Conservation (phyloP, 2,329 filamentous ascomycete genomes). For the Microascus cirrosus region DNA sequence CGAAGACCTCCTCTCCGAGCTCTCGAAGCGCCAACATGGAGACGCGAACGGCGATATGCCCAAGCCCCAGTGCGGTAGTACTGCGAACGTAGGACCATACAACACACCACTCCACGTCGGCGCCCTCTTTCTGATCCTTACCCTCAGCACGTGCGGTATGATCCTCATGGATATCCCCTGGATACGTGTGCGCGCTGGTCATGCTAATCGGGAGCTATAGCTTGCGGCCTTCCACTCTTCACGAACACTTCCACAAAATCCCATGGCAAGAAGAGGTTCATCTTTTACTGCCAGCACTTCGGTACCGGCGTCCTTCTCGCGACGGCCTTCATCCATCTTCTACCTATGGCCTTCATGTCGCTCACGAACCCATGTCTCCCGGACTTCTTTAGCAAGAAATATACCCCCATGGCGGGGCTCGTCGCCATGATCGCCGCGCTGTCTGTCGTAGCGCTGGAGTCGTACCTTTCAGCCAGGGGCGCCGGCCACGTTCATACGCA, state of each 20-base stretch:
- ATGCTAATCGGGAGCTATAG: constrained; percentile 18
- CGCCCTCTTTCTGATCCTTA: constrained; percentile 55
- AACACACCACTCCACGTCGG: constrained; percentile 57
- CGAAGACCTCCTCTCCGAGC: constrained; percentile 38
- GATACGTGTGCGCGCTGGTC: background rate
- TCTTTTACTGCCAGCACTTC: constrained; percentile 62
- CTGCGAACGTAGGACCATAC: constrained; percentile 40
- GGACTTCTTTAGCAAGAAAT: constrained; percentile 67
- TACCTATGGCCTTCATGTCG: constrained; percentile 56
- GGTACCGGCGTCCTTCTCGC: constrained; percentile 79
- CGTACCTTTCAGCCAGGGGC: constrained; percentile 68
- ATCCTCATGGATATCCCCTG: background rate
- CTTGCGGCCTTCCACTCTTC: constrained; percentile 56
- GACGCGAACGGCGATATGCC: constrained; percentile 19
- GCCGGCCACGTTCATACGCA: constrained; percentile 52
- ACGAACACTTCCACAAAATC: constrained; percentile 47
- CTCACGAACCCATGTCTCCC: constrained; percentile 64
- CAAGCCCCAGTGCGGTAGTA: constrained; percentile 39
- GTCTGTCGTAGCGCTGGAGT: constrained; percentile 75
- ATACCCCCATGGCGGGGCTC: constrained; percentile 68
- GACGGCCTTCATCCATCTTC: constrained; percentile 71
- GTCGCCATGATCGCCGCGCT: constrained; percentile 77
- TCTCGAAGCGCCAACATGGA: constrained; percentile 31
- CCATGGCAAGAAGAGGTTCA: constrained; percentile 45
- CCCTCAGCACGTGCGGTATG: constrained; percentile 46